Evolutionary conservation across 2,329 filamentous ascomycete species (phyloP), one percentile per base, ranked within the genome.

Genomic region (Aspergillus pseudoglaucus): DNA sequence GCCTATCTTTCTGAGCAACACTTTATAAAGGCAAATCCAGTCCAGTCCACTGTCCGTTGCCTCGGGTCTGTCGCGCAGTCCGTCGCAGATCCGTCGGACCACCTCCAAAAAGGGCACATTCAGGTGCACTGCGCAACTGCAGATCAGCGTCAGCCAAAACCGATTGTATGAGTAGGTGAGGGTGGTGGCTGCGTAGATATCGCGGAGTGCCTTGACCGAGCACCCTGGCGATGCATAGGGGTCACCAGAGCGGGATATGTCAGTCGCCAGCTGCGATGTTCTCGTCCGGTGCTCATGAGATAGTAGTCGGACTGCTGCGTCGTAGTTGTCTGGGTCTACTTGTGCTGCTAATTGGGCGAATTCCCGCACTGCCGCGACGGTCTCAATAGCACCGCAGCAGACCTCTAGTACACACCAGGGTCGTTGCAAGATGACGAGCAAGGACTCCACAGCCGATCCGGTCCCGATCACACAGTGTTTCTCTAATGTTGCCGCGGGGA

Each of bases 341-440:
- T 46, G 32, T 8, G 46, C 17, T 4, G 54, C 53, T 6, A 47
- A 5, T 5, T 3, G 27, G 2, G 48, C 49, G 38, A 57, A 50
- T 7, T 27, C 23, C 8, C 41, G 23, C n/a, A 51, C 43, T 7
- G 49, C 42, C 1, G 39, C 43, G 14, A 57, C 40, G 1, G 48
- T 53, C 25, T 46, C 5, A 6, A 45, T 43, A 14, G 52, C 48
- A 35, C 49, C 42, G 44, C 54, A 57, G 30, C 54, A 56, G 3
- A 55, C 37, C 44, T 57, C 54, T 3, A 57, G 49, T 6, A 57
- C 49, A 45, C 54, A 57, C 54, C 54, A 57, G 3, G 54, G 54
- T 10, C 51, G 54, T 30, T 53, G 54, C n/a, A 55, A 42, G 22
- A 57, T 37, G 12, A 53, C 40, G 8, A 57, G 47, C 9, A 57